Evolutionary conservation across 2,329 filamentous ascomycete genomes (phyloP), one percentile per base, ranked within the genome.

Genomic region (Ophiostoma novo-ulmi): DNA sequence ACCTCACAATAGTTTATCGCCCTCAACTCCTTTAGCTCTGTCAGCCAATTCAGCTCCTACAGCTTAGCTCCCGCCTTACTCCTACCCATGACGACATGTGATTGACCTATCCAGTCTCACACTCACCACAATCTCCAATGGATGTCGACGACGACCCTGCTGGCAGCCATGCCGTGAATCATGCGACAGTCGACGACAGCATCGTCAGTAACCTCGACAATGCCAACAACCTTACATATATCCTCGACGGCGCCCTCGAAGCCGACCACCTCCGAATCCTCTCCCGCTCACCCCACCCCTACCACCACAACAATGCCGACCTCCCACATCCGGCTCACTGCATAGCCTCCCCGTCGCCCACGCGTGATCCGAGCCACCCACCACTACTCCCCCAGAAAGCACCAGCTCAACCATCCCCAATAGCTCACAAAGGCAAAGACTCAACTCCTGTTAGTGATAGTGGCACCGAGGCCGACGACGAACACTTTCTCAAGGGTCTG

Each of bases 391-490:
- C 52, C 3, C 22, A 13, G 13, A 26, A 6, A 58, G 44, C 48
- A 55, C 48, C 48, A 26, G 70, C 8, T 39, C 31, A 31, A 31
- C 31, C 3, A 31, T 31, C 31, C 31, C 31, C 31, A 31, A 31
- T 31, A 55, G 7, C 26, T 13, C 13, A 13, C 3, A 4, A 13
- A 17, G 78, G 81, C 71, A 84, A 82, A 73, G 84, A 86, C 69
- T 87, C 86, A 5, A 83, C 85, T 1, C 85, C 88, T 1, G 87
- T 87, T 13, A 97, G 92, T 78, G 94, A 97, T 75, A 97, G 93
- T 78, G 94, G 94, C 35, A 97, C 94, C 22, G 94, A 98, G 78
- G 94, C 94, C 55, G 94, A 97, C 76, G 94, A 98, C 81, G 94
- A 98, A 79, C 91, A 94, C 73, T 89, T 94, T 75, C 83, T 97